Conservation (phyloP, 257 asterid species). For the Datura wrightii region DNA sequence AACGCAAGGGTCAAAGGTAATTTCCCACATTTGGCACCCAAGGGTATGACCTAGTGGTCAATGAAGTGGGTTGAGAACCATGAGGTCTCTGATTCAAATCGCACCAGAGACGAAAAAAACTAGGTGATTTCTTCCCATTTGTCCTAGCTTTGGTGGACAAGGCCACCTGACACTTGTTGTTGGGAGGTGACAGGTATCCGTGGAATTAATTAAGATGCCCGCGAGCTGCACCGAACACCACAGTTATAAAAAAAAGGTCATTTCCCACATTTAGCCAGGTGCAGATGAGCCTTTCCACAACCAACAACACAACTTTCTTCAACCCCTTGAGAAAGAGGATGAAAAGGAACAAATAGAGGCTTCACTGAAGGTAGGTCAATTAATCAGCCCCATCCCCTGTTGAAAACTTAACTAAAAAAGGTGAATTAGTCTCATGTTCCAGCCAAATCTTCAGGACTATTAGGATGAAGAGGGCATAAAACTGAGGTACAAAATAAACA, state of each 20-base stretch:
- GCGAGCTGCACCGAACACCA: no score
- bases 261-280: neutral
- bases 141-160: no score
- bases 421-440: neutral
- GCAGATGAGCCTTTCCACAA: neutral
- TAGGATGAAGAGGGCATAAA: neutral
- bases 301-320: neutral
- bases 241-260: neutral
- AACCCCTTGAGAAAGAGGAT: neutral
- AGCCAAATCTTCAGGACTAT: neutral
- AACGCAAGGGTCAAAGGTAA: neutral
- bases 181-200: no score
- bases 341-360: neutral
- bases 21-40: neutral
- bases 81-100: no score
- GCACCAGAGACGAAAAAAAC: no score
- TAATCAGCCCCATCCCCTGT: neutral
- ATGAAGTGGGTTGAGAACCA: no score
- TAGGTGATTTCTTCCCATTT: no score
- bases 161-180: no score
- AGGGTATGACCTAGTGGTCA: no score
- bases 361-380: neutral
- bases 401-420: neutral
- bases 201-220: no score
- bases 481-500: slow-evolving; percentile 10